These are phyloP conservation scores for Rhodotorula sp. DNA, from an alignment of 1,284 basidiomycete species.

Conservation along the genomic window DNA sequence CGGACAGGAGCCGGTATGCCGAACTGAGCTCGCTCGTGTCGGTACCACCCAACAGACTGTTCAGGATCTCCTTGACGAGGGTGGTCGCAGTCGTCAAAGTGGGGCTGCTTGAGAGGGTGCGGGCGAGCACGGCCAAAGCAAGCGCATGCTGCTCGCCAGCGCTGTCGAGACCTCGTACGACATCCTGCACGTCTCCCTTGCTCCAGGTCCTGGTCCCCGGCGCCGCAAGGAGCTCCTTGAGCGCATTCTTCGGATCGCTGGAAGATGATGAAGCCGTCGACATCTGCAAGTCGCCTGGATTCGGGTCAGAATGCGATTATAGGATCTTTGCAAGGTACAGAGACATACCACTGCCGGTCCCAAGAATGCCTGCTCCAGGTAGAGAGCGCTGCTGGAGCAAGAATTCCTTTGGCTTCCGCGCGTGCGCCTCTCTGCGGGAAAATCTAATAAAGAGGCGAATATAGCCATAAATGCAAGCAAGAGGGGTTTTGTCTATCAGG, in stretches of 20 bases:
- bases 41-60: constrained; percentile 23
- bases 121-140: constrained; percentile 24
- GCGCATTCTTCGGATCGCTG: background rate
- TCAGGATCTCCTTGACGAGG: constrained; percentile 8
- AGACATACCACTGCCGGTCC: too few relatives aligned
- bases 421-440: too few relatives aligned
- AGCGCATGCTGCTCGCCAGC: constrained; percentile 2
- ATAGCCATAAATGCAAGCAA: too few relatives aligned
- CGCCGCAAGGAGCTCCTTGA: constrained; percentile 9
- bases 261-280: background rate
- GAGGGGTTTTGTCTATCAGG: too few relatives aligned
- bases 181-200: background rate
- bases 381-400: too few relatives aligned
- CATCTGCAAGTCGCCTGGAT: background rate
- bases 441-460: too few relatives aligned
- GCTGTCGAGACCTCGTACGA: background rate
- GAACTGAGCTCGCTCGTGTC: constrained; percentile 27
- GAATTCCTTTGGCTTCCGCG: too few relatives aligned
- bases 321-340: too few relatives aligned
- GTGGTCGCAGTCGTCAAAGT: constrained; percentile 14
- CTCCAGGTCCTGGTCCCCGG: background rate
- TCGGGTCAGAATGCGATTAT: too few relatives aligned
- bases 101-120: constrained; percentile 12
- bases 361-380: too few relatives aligned
- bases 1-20: constrained; percentile 61